phyloP scores from a whole-genome alignment of 2,329 filamentous ascomycete species.

The Nothophoma quercina region DNA sequence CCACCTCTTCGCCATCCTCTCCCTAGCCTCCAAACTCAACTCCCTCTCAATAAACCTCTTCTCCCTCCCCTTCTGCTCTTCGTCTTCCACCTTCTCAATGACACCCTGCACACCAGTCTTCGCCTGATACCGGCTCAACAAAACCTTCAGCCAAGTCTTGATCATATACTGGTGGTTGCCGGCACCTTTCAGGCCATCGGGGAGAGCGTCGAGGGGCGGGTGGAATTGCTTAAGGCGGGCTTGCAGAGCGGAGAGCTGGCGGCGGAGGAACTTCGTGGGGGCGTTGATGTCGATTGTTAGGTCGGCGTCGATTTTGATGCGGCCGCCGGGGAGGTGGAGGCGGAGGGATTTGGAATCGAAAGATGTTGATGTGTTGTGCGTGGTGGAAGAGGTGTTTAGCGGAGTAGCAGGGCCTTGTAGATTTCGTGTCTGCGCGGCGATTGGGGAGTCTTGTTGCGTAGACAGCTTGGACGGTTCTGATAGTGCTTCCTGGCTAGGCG shows the following conservation, averaged over 20 bases:
- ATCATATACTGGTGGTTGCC: constrained; percentile 21
- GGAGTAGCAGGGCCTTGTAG: neutral
- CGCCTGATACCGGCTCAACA: constrained; percentile 32
- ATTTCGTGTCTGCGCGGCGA: too few relatives aligned
- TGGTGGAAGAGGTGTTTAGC: neutral
- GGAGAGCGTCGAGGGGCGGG: constrained; percentile 36
- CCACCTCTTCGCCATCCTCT: constrained; percentile 37
- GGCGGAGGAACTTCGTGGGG: constrained; percentile 24
- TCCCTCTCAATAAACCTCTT: neutral
- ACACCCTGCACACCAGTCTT: constrained; percentile 6
- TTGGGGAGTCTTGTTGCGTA: too few relatives aligned
- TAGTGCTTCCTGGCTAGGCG: too few relatives aligned
- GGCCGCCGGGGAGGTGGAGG: constrained; percentile 16
- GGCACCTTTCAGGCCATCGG: constrained; percentile 18
- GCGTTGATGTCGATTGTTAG: constrained; percentile 29
- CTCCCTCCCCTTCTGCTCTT: neutral
- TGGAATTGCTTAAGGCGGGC: constrained; percentile 30
- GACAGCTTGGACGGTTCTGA: too few relatives aligned
- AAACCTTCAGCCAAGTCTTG: constrained; percentile 40
- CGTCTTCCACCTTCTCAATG: neutral
- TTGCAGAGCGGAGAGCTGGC: constrained; percentile 29
- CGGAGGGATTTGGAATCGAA: constrained; percentile 18
- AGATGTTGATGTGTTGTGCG: neutral
- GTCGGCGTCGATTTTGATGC: constrained; percentile 27
- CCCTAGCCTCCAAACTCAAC: constrained; percentile 27